Evolutionary conservation across 2,329 filamentous ascomycete genomes (phyloP).

Genomic region (Penicillium hesseltinei): DNA sequence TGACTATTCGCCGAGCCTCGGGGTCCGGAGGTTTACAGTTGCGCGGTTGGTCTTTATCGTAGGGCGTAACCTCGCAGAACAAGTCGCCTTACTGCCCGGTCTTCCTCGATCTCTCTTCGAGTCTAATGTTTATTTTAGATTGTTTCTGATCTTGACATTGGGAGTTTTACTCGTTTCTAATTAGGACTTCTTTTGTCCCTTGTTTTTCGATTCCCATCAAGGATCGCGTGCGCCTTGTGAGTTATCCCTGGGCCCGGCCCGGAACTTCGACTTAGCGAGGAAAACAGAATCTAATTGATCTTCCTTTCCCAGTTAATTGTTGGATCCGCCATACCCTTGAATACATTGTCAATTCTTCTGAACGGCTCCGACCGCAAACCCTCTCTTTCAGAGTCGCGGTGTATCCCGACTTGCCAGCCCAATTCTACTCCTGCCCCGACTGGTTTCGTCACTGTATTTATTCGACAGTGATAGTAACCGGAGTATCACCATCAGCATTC

Average conservation of each 20-base stretch:
- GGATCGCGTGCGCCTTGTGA: constrained; percentile 21
- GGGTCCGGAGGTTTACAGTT: background rate
- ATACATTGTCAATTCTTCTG: background rate
- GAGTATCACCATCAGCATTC: background rate
- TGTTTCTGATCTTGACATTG: background rate
- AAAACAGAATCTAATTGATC: constrained; percentile 3
- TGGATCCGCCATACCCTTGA: background rate
- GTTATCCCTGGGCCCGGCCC: constrained; percentile 19
- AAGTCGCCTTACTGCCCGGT: background rate
- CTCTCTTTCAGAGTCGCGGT: background rate
- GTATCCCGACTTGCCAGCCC: background rate
- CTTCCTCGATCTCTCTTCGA: background rate
- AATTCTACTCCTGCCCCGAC: background rate
- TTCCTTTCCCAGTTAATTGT: constrained; percentile 2
- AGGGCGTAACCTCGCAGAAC: constrained; percentile 3
- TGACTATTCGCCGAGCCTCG: background rate
- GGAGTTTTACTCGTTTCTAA: background rate
- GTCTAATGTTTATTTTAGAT: background rate
- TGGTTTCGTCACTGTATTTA: background rate
- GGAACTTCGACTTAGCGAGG: background rate
- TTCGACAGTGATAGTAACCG: background rate
- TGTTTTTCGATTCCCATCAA: background rate
- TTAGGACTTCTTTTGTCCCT: background rate
- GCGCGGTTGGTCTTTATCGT: constrained; percentile 6
- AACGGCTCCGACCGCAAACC: background rate